These are phyloP conservation scores for Xerocomus spinulosus DNA, from an alignment of 768 basidiomycete genomes.

Conservation along the genomic window DNA sequence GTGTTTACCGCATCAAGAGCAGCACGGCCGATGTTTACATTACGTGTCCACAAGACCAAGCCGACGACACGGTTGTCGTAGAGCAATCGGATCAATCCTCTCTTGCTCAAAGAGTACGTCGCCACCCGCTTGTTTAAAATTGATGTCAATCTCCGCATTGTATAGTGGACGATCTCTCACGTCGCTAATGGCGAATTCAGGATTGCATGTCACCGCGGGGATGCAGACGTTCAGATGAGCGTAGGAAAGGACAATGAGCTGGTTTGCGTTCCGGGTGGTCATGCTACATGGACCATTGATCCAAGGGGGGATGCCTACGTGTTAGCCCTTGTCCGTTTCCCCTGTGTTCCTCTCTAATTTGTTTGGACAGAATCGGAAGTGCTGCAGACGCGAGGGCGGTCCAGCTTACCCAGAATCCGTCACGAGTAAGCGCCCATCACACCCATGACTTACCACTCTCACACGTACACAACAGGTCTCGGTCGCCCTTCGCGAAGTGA, in stretches of 20 bases:
- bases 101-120: neutral
- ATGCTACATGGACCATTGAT: neutral
- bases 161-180: neutral
- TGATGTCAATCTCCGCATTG: neutral
- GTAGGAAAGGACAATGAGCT: neutral
- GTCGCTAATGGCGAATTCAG: neutral
- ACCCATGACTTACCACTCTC: neutral
- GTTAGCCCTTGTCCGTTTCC: neutral
- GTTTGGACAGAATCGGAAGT: neutral
- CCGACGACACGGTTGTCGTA: neutral
- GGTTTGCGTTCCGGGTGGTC: neutral
- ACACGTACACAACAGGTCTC: neutral
- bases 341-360: neutral
- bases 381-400: conserved; percentile 4
- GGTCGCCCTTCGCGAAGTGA: neutral
- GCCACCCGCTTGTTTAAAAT: neutral
- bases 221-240: neutral
- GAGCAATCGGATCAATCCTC: neutral
- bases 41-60: neutral
- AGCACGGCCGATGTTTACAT: neutral
- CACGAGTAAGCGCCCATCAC: neutral
- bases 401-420: neutral
- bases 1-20: neutral
- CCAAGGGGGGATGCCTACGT: neutral
- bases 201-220: neutral